A percentile compares a stretch with the other conserved stretches of the same genome.
phyloP scores from a whole-genome alignment of 23 red algal genomes.

The Gracilaria domingensis region DNA sequence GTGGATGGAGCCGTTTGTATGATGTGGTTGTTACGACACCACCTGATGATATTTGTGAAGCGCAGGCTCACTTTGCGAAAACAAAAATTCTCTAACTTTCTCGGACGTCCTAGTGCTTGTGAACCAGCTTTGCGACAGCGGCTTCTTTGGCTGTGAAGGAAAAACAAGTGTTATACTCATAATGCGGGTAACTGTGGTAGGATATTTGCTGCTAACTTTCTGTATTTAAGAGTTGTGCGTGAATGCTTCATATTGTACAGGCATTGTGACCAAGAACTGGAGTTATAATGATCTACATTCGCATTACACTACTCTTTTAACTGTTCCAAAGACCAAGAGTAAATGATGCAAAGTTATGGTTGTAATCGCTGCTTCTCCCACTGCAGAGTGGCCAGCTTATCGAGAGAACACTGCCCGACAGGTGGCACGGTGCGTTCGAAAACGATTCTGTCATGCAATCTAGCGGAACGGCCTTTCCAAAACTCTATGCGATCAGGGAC shows the following conservation, averaged over 20 bases:
- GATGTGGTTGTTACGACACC: background rate
- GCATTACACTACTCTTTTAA: conserved; percentile 18
- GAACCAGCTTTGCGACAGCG: background rate
- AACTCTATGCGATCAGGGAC: conserved; percentile 82
- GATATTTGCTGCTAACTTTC: background rate
- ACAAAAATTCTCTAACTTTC: background rate
- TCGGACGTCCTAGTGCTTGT: conserved; percentile 18
- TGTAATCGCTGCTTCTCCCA: conserved; percentile 44
- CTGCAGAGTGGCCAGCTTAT: background rate
- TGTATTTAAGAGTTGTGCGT: conserved; percentile 1
- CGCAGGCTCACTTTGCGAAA: background rate
- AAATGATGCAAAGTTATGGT: conserved; percentile 42
- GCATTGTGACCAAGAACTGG: background rate
- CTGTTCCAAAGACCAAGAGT: background rate
- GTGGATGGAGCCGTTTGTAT: background rate
- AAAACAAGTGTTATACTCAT: background rate
- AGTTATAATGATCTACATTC: background rate
- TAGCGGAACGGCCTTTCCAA: conserved; percentile 89
- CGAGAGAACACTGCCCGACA: background rate
- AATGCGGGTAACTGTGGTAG: background rate
- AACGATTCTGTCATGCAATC: conserved; percentile 88
- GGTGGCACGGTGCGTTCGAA: conserved; percentile 32
- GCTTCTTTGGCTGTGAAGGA: background rate
- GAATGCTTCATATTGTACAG: conserved; percentile 22
- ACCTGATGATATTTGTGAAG: background rate